Base-by-base conservation (phyloP, 1,139 yeast genomes). In the Geotrichum macrosporum region DNA sequence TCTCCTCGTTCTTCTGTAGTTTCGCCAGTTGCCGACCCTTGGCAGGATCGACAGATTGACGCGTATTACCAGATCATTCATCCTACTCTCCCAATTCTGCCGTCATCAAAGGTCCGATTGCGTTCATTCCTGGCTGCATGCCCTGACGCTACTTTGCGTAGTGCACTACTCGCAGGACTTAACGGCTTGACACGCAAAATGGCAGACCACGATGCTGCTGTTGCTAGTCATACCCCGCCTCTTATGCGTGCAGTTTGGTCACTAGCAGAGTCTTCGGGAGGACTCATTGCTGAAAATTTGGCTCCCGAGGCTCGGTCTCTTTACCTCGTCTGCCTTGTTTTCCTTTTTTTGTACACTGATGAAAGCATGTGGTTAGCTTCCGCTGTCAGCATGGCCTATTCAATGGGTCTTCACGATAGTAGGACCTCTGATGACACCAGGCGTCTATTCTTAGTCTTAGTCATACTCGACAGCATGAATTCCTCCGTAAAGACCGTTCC, bases 21-120 rank as follows among this genome's bases (percentile, higher is more conserved):
- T 32, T 35, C 46, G 20, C 13, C 40, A 16, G 21, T 31, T 9
- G 22, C 13, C 19, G 30, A 42, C 31, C 16, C 57, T 19, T 62
- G 67, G 63, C 63, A 64, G 49, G 69, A 67, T 35, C 55, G 60
- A 15, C 60, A 56, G 35, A 58, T 70, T 35, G 70, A 66, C 52
- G 53, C 58, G 24, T 70, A 70, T 52, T 70, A 68, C 53, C 61
- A 62, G 49, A 56, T 58, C 33, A 60, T 68, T 45, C 73, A 70
- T 50, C 70, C 70, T 6, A 56, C 65, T n/a, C 56, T 69, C 46
- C 74, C 74, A 4, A 51, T 70, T 21, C 59, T 70, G 35, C 70
- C 71, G 3, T 63, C 66, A 29, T 57, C 64, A 27, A 58, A 60
- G 22, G 56, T 59, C 8, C 61, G 62, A 37, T 59, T 68, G 20